phyloP scores from a whole-genome alignment of 768 basidiomycete species.

The Sarcodon sp. region DNA sequence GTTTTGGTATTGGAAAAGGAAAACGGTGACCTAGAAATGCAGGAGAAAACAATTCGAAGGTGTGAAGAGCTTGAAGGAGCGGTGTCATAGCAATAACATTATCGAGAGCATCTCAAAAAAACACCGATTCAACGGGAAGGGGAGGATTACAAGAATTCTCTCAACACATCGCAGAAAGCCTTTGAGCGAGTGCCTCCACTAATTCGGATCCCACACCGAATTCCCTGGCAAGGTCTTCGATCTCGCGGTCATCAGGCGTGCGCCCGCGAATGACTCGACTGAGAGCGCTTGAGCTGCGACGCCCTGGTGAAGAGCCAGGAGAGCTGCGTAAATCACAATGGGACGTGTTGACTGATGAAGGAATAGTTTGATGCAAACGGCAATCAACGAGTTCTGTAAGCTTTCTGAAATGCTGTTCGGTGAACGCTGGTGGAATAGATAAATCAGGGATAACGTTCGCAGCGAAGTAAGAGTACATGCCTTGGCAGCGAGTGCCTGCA shows the following conservation, averaged over 20 bases:
- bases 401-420: constrained; percentile 40
- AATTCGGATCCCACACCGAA: constrained; percentile 62
- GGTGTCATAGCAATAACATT: neutral
- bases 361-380: neutral
- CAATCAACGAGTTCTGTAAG: constrained; percentile 29
- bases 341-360: constrained; percentile 6
- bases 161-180: constrained; percentile 24
- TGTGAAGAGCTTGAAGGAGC: neutral
- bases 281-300: neutral
- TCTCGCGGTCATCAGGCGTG: neutral
- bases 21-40: neutral
- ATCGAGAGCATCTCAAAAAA: neutral
- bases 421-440: constrained; percentile 37
- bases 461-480: constrained; percentile 19
- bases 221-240: constrained; percentile 50
- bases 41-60: neutral
- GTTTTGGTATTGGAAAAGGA: no score
- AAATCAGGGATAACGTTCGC: neutral
- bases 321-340: constrained; percentile 3
- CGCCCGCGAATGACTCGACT: neutral
- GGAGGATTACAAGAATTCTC: neutral
- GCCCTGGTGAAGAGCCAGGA: neutral
- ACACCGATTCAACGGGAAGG: neutral
- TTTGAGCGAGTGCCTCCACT: constrained; percentile 54
- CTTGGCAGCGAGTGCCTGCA: constrained; percentile 42